Evolutionary conservation across 2,329 filamentous ascomycete genomes (phyloP), one percentile per base, ranked within the genome.

Genomic region (Paecilomyces niveus): DNA sequence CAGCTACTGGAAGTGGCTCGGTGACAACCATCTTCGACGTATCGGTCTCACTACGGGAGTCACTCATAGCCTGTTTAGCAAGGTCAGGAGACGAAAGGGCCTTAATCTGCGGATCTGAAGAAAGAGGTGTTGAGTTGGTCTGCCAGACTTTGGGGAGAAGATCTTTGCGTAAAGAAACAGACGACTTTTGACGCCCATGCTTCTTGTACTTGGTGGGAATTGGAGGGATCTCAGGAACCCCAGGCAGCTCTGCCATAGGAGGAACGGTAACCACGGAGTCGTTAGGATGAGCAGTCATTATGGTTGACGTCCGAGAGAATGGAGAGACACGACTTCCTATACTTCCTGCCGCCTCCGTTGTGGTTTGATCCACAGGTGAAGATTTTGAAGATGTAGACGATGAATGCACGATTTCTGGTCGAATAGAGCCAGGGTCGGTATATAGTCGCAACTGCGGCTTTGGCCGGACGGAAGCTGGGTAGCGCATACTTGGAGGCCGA

Each of bases 81-180:
- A 54, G 52, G 11, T 57, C 50, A 11, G 58, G 59, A 13, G 61
- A 62, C 33, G 61, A 64, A 2, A 75, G 67, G 15, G 72, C 72
- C 0, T 67, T 67, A 33, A 75, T 75, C 45, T 74, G 70, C 39
- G 73, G 73, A 55, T 75, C 73, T 1, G 66, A 65, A 31, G 71
- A 74, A 22, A 75, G 57, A 49, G 71, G 68, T 5, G 69, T 55
- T 1, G 68, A 72, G 1, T 66, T 21, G 6, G n/a, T 45, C 0
- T 65, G 62, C 18, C 72, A 67, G 2, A 64, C 54, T 29, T 69
- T 74, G 15, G 71, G 72, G 7, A 74, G 64, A 15, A 73, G 68
- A 33, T 65, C 68, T 26, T 65, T 64, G n/a, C 72, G 56, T 2
- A 72, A 74, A 0, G 72, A 74, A 1, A 70, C 56, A 2, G 72